phyloP scores from a whole-genome alignment of 495 filamentous ascomycete genomes.

The Opeltia flavorubescens region DNA sequence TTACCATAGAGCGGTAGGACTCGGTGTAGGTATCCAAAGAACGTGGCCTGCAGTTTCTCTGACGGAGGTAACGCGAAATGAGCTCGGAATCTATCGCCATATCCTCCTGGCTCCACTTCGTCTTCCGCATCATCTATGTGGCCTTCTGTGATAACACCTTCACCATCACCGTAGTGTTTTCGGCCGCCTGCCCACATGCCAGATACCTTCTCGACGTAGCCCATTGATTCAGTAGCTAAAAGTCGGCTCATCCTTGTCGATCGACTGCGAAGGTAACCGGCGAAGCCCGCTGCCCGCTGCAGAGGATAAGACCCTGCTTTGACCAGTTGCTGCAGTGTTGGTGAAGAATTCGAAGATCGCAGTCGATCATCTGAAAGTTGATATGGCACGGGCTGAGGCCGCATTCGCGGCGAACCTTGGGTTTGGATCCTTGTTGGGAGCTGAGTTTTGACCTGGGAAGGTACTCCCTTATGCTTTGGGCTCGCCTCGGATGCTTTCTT shows the following conservation, averaged over 20 bases:
- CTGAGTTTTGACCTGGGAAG: constrained; percentile 5
- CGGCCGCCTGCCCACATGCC: constrained; percentile 92
- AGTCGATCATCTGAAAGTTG: constrained; percentile 5
- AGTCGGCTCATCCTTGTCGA: constrained; percentile 72
- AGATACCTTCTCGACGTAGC: constrained; percentile 91
- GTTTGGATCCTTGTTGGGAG: constrained; percentile 9
- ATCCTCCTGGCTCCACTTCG: constrained; percentile 44
- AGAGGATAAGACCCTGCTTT: constrained; percentile 68
- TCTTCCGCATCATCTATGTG: constrained; percentile 50
- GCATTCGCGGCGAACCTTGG: constrained; percentile 2
- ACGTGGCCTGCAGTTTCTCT: constrained; percentile 81
- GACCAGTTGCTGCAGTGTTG: constrained; percentile 55
- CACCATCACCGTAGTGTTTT: constrained; percentile 71
- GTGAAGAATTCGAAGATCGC: constrained; percentile 28
- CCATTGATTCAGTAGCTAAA: constrained; percentile 87
- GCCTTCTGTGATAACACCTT: constrained; percentile 50
- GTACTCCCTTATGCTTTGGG: constrained; percentile 5
- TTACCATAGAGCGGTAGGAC: constrained; percentile 92
- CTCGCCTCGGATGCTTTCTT: constrained; percentile 31
- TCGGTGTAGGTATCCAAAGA: constrained; percentile 75
- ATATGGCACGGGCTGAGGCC: background rate
- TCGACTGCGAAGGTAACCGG: constrained; percentile 64
- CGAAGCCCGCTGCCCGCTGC: constrained; percentile 73
- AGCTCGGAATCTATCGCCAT: constrained; percentile 64
- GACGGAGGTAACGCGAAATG: constrained; percentile 79